Percentiles rank a stretch among this genome's conserved stretches.
Evolutionary conservation across 2,329 filamentous ascomycete species (phyloP).

Genomic region (Colletotrichum lupini): DNA sequence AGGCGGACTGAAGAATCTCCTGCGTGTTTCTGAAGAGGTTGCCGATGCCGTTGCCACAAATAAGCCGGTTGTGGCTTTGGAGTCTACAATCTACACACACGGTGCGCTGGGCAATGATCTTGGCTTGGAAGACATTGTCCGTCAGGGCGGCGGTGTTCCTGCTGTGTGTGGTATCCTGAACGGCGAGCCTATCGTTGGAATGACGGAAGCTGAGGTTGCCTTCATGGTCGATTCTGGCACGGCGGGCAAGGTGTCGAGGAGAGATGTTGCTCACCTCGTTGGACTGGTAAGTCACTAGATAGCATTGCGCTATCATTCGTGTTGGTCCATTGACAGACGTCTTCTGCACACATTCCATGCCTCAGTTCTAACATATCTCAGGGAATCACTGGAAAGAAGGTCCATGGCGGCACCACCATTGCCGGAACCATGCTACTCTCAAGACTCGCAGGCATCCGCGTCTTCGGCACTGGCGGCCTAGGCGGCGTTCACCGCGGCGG

Average conservation of each 20-base stretch:
- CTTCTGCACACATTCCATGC: background rate
- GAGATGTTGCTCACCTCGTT: conserved; percentile 85
- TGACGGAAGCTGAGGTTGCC: conserved; percentile 77
- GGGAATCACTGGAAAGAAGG: conserved; percentile 73
- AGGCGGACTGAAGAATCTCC: conserved; percentile 55
- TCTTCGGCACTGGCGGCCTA: conserved; percentile 95
- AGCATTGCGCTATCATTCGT: background rate
- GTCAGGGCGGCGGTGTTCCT: conserved; percentile 83
- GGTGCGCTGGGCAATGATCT: conserved; percentile 80
- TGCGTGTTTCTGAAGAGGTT: conserved; percentile 86
- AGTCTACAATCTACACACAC: conserved; percentile 98
- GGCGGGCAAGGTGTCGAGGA: conserved; percentile 85
- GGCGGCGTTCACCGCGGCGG: conserved; percentile 94
- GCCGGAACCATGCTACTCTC: conserved; percentile 93
- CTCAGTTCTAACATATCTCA: conserved; percentile 42
- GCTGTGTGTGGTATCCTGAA: conserved; percentile 91
- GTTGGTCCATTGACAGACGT: background rate
- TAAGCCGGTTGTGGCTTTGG: conserved; percentile 89
- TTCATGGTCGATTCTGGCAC: conserved; percentile 74
- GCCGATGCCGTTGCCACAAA: conserved; percentile 77
- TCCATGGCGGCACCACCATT: conserved; percentile 93
- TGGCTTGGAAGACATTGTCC: conserved; percentile 83
- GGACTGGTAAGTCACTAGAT: conserved; percentile 70
- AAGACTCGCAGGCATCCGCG: conserved; percentile 84
- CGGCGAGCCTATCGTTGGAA: conserved; percentile 84